These are phyloP conservation scores for Bifiguratus adelaidae DNA, from an alignment of 192 early-diverging fungal genomes.

Conservation along the genomic window DNA sequence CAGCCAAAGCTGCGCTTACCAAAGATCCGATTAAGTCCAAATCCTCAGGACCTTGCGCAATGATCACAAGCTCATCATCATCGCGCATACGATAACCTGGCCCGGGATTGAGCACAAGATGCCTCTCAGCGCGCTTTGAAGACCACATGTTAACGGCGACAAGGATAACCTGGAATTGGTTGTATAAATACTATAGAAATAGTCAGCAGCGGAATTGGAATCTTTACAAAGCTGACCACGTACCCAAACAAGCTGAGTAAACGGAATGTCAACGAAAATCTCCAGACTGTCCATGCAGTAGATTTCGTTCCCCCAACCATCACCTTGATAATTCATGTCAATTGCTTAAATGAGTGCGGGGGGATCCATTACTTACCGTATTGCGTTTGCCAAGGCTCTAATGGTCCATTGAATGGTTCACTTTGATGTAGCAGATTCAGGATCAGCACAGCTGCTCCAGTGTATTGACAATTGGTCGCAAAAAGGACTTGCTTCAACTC, in stretches of 20 bases:
- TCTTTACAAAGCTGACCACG: neutral
- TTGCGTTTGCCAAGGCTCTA: constrained; percentile 54
- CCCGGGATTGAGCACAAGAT: constrained; percentile 56
- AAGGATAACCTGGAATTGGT: constrained; percentile 36
- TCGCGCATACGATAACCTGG: constrained; percentile 27
- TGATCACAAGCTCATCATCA: constrained; percentile 36
- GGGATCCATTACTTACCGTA: constrained; percentile 29
- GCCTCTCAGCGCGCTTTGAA: constrained; percentile 7
- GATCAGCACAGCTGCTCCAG: constrained; percentile 46
- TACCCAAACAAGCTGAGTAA: constrained; percentile 42
- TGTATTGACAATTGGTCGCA: constrained; percentile 42
- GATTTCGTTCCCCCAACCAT: constrained; percentile 56
- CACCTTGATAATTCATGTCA: constrained; percentile 20
- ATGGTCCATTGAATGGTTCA: constrained; percentile 36
- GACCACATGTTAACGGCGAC: constrained; percentile 23
- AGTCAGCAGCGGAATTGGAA: too few species aligned
- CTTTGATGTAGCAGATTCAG: constrained; percentile 51
- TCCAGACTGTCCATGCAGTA: constrained; percentile 36
- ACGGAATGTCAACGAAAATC: constrained; percentile 44
- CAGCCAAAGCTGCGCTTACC: too few species aligned
- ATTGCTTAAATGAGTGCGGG: neutral
- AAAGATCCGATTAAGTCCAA: too few species aligned
- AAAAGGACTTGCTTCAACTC: constrained; percentile 38
- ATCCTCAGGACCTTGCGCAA: constrained; percentile 37
- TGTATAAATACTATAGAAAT: constrained; percentile 24